Evolutionary conservation across 371 early-diverging fungal genomes (phyloP), one percentile per base, ranked within the genome.

Genomic region (Mucor piriformis): DNA sequence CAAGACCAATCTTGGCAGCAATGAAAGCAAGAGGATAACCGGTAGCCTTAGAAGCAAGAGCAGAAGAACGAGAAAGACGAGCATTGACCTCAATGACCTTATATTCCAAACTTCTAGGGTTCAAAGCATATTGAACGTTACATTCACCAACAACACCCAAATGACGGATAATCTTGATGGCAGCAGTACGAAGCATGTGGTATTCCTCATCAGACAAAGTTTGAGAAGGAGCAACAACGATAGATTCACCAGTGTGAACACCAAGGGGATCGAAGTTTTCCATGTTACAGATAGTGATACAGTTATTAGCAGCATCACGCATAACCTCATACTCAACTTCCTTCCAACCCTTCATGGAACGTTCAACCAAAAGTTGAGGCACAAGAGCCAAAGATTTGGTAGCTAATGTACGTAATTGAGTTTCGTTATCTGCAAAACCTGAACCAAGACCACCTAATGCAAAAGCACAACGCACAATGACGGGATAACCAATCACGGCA

Each of bases 251-350:
- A 6, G 97, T 97, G 76, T 97, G 97, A 57, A 92, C 92, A 44
- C 95, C 93, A 10, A 93, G 86, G 20, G 97, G 97, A 70, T 97
- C 97, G 83, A 97, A 95, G 89, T 97, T 97, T 74, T 97, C 96
- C 96, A 95, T 97, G 85, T 97, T 97, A 81, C 97, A 97, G 50
- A 97, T 94, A 24, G 97, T 95, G 62, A 97, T 93, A 77, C 97
- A 97, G 83, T 97, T 97, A 80, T 97, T 87, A 50, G 85, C 83
- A 53, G 89, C 84, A 77, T 97, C 97, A 69, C 97, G 91, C 37
- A 97, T 95, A n/a, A 97, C 96, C 76, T 97, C 97, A 71, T 97
- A 97, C 74, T 97, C 97, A 55, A 97, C 85, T 74, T 96, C 97
- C 76, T 97, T 95, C 96, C 97, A 97, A 16, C 97, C 97, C 76